phyloP scores from a whole-genome alignment of 1,284 basidiomycete species.

The Xanthoconium separans region DNA sequence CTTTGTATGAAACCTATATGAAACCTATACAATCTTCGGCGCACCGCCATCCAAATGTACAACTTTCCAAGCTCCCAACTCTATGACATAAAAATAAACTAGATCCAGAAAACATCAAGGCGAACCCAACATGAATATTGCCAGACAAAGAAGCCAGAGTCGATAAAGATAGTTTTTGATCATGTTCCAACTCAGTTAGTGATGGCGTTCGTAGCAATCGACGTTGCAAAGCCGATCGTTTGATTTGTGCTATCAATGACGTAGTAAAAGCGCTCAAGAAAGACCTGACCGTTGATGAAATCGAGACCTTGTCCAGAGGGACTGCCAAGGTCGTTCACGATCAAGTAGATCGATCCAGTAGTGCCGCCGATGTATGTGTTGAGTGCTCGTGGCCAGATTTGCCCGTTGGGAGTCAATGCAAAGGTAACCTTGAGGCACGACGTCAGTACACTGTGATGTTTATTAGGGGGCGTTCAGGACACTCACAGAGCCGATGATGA shows the following conservation, averaged over 20 bases:
- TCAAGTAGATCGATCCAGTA: slow-evolving; percentile 44
- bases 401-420: slow-evolving; percentile 45
- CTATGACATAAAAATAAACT: too few species aligned
- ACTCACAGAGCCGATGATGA: slow-evolving; percentile 40
- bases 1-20: too few species aligned
- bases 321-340: slow-evolving; percentile 43
- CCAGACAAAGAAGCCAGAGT: too few species aligned
- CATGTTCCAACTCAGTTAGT: slow-evolving; percentile 42
- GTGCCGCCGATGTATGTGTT: slow-evolving; percentile 46
- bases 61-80: too few species aligned
- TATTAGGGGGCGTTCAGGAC: background rate
- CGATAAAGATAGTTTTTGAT: too few species aligned
- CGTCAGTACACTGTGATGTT: background rate
- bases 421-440: slow-evolving; percentile 30
- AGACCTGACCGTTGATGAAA: slow-evolving; percentile 53
- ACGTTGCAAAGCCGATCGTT: slow-evolving; percentile 57
- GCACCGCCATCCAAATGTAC: too few species aligned
- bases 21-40: too few species aligned
- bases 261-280: slow-evolving; percentile 67
- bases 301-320: slow-evolving; percentile 44
- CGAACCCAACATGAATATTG: too few species aligned
- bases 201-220: slow-evolving; percentile 53
- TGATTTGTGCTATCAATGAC: slow-evolving; percentile 59
- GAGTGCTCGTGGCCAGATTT: slow-evolving; percentile 46
- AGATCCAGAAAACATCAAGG: too few species aligned